Evolutionary conservation across 768 basidiomycete species (phyloP).

Genomic region (Agaricus blazei): DNA sequence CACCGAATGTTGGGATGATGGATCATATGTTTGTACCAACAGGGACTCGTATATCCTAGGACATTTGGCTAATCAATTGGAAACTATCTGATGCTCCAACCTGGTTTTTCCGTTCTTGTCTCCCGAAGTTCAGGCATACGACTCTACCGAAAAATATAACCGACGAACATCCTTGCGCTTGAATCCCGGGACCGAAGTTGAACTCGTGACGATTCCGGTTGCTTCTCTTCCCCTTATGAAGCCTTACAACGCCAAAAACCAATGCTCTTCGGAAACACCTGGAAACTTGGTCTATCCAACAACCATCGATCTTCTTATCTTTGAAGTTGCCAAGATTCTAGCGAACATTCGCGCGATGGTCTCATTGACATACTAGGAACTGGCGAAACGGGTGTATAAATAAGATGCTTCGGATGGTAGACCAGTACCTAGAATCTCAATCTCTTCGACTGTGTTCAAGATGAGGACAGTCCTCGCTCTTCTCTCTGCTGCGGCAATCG

Average conservation of each 20-base stretch:
- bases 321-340: background rate
- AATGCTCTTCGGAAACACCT: background rate
- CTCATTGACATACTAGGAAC: background rate
- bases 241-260: background rate
- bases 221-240: background rate
- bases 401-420: background rate
- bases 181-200: slow-evolving; percentile 9
- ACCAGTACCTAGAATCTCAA: background rate
- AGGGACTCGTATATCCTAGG: background rate
- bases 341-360: slow-evolving; percentile 1
- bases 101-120: slow-evolving; percentile 5
- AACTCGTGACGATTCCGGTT: background rate
- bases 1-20: too few relatives aligned
- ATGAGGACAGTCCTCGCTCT: slow-evolving; percentile 33
- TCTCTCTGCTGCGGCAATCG: slow-evolving; percentile 30
- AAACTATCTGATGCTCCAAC: background rate
- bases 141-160: background rate
- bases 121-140: slow-evolving; percentile 14
- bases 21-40: too few relatives aligned
- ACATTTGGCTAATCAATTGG: background rate
- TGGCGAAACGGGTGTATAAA: background rate
- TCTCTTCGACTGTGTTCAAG: slow-evolving; percentile 10
- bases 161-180: slow-evolving; percentile 16
- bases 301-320: background rate
- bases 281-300: background rate